Conservation (phyloP, 2,329 filamentous ascomycete genomes). For the Pseudogymnoascus sp. region DNA sequence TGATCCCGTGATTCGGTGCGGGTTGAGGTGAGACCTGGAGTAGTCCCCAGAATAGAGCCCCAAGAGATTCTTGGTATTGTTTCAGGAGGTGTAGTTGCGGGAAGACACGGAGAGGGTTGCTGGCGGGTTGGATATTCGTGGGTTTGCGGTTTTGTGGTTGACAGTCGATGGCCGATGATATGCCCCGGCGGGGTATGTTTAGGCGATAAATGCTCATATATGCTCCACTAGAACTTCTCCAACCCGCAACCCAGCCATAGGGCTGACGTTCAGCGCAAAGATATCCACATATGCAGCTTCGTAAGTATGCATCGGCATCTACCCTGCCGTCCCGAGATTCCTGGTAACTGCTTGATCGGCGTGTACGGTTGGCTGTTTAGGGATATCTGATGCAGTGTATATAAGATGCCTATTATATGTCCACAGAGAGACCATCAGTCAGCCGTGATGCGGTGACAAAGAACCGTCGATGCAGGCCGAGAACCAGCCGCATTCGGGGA, state of each 20-base stretch:
- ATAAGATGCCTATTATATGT: neutral
- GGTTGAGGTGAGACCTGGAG: neutral
- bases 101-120: neutral
- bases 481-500: neutral
- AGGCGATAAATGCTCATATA: slow-evolving; percentile 1
- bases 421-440: neutral
- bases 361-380: neutral
- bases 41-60: neutral
- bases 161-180: neutral
- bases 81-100: neutral
- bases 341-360: neutral
- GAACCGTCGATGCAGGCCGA: neutral
- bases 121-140: neutral
- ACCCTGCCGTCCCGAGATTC: neutral
- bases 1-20: neutral
- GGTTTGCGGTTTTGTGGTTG: neutral
- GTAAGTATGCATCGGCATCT: neutral
- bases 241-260: neutral
- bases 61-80: neutral
- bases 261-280: neutral
- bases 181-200: slow-evolving; percentile 6
- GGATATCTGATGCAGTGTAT: neutral
- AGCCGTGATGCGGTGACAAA: neutral
- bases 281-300: slow-evolving; percentile 5
- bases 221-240: neutral